phyloP scores from a whole-genome alignment of 352 stramenopile species.

The Phytophthora europaea region DNA sequence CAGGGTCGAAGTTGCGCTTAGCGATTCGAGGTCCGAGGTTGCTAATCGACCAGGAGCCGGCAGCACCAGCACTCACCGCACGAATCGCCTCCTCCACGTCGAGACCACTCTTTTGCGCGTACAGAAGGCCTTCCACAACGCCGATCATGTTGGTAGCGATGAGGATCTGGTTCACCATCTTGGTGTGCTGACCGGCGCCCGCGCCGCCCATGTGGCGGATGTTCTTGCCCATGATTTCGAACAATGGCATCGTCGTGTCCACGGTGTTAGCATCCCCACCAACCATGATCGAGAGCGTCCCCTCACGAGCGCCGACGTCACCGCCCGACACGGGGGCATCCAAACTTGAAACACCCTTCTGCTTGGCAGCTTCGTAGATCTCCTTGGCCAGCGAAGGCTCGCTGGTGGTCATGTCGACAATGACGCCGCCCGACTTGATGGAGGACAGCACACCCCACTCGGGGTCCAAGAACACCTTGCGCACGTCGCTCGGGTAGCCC shows the following conservation, averaged over 20 bases:
- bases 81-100: constrained; percentile 89
- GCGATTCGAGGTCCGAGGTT: constrained; percentile 91
- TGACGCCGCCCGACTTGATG: constrained; percentile 81
- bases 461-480: constrained; percentile 80
- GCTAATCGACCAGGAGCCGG: constrained; percentile 92
- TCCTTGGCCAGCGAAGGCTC: constrained; percentile 91
- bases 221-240: constrained; percentile 93
- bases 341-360: constrained; percentile 74
- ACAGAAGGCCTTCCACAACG: constrained; percentile 90
- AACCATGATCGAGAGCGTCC: constrained; percentile 93
- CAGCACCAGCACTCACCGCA: constrained; percentile 87
- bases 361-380: constrained; percentile 82
- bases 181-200: constrained; percentile 90
- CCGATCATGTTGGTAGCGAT: constrained; percentile 93
- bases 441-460: constrained; percentile 68
- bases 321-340: constrained; percentile 89
- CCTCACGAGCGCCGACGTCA: constrained; percentile 88
- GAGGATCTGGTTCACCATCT: constrained; percentile 94
- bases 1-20: constrained; percentile 90
- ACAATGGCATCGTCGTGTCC: constrained; percentile 80
- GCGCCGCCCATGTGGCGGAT: constrained; percentile 90
- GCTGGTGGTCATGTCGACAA: constrained; percentile 94
- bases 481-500: constrained; percentile 89
- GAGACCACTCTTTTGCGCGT: constrained; percentile 86
- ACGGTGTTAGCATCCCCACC: constrained; percentile 84